Conservation (phyloP, 169 alveolate genomes). For the Plasmodium vivax region DNA sequence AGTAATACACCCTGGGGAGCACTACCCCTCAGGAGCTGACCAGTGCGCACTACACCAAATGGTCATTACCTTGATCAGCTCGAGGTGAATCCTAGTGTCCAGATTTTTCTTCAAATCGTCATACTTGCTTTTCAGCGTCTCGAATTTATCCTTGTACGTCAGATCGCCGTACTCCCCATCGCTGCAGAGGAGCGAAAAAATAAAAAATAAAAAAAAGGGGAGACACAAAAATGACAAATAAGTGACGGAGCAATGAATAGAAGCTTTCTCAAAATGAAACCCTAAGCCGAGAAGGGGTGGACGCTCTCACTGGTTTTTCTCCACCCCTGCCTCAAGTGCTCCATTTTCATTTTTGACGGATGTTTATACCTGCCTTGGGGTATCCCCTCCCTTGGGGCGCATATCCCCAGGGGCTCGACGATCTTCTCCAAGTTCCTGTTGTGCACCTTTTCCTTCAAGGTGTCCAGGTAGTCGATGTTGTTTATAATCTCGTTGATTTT, state of each 20-base stretch:
- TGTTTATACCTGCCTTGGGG: neutral
- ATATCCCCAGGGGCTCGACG: conserved; percentile 28
- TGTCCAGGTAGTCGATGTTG: conserved; percentile 20
- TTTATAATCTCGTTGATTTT: conserved; percentile 36
- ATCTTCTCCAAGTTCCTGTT: conserved; percentile 11
- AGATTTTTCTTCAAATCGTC: conserved; percentile 35
- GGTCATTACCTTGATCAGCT: conserved; percentile 22
- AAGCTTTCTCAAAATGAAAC: neutral
- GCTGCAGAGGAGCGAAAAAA: neutral
- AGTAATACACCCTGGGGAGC: neutral
- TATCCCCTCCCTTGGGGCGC: neutral
- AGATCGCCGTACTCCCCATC: neutral
- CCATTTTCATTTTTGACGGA: neutral
- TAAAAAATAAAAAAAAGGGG: neutral
- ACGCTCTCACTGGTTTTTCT: neutral
- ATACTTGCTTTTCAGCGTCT: conserved; percentile 32
- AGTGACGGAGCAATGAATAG: neutral
- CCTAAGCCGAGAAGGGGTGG: neutral
- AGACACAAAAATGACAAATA: neutral
- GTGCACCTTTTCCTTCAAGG: conserved; percentile 22
- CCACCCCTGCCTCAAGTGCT: neutral
- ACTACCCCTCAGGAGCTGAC: neutral
- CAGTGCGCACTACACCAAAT: neutral
- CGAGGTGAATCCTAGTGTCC: conserved; percentile 36
- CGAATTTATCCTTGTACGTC: conserved; percentile 30